Evolutionary conservation across 768 basidiomycete species (phyloP), one percentile per base, ranked within the genome.

Genomic region (Mycena venus): DNA sequence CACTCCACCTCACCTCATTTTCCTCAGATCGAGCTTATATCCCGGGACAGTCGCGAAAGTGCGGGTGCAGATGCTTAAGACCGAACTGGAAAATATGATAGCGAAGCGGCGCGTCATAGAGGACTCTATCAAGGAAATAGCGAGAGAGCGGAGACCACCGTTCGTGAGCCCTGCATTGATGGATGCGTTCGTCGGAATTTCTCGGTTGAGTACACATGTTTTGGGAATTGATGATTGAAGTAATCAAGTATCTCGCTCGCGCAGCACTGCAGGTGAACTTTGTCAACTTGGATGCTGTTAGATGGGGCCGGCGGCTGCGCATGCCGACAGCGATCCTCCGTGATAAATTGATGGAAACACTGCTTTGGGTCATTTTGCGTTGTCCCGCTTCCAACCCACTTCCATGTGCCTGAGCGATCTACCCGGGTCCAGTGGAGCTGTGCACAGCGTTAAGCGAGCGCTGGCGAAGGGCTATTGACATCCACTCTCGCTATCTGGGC

Each of bases 141-240:
- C 87, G 72, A 81, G 84, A 55, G 91, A 92, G 78, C 86, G 87
- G 63, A 82, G 80, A 63, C 79, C 83, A 68, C 91, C 91, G 19
- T 93, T 92, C 72, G 82, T 91, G 47, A 90, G 90, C 7, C 90
- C 90, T 21, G 89, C 87, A 14, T 79, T 92, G 75, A 80, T 91
- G 70, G 88, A 89, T 12, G 89, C 90, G 15, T 91, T 92, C 66
- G 68, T 88, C 21, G 80, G 80, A 29, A 83, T 92, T 59, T 88
- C 90, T 23, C 86, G 86, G 67, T 75, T 89, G 72, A 86, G 87
- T 19, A 85, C 85, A 19, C 78, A 76, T 65, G 81, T 76, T 21
- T 68, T 83, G 72, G 75, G 68, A n/a, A 34, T 23, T 12, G 49
- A 53, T 17, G 58, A 51, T 49, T 58, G 36, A 32, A 15, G 10